These are phyloP conservation scores for Colletotrichum higginsianum DNA, from an alignment of 2,329 filamentous ascomycete species.

Conservation along the genomic window DNA sequence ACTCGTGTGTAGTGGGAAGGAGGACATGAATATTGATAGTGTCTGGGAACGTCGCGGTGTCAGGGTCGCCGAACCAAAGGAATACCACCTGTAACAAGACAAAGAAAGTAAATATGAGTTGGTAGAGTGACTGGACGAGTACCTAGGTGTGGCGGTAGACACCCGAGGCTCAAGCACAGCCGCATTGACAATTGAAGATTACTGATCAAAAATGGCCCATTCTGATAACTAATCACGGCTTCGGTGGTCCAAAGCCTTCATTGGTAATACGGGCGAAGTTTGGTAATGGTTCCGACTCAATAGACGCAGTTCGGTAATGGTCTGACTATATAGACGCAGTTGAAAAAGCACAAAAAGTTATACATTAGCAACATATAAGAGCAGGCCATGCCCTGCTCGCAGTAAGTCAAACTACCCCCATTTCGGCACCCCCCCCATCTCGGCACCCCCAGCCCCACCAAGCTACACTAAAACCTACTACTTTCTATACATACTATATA, in stretches of 20 bases:
- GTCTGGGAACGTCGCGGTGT: constrained; percentile 26
- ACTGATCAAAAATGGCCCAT: neutral
- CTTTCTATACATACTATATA: no score
- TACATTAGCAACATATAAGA: neutral
- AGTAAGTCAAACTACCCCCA: no score
- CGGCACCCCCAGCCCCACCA: no score
- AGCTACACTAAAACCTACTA: no score
- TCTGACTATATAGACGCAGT: no score
- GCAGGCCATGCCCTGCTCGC: no score
- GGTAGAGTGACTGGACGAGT: neutral
- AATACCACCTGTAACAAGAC: constrained; percentile 21
- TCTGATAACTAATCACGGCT: neutral
- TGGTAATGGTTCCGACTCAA: no score
- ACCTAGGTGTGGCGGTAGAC: neutral
- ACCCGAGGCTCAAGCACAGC: neutral
- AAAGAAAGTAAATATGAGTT: neutral
- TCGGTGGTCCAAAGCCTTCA: neutral
- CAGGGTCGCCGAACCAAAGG: constrained; percentile 17
- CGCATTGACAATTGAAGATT: neutral
- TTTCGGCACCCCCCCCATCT: no score
- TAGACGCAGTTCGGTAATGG: no score
- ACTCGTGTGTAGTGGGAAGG: neutral
- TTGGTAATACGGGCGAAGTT: neutral
- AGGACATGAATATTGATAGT: constrained; percentile 28
- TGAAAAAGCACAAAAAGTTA: neutral